Evolutionary conservation across 768 basidiomycete genomes (phyloP).

Genomic region (Paxillus rubicundulus): DNA sequence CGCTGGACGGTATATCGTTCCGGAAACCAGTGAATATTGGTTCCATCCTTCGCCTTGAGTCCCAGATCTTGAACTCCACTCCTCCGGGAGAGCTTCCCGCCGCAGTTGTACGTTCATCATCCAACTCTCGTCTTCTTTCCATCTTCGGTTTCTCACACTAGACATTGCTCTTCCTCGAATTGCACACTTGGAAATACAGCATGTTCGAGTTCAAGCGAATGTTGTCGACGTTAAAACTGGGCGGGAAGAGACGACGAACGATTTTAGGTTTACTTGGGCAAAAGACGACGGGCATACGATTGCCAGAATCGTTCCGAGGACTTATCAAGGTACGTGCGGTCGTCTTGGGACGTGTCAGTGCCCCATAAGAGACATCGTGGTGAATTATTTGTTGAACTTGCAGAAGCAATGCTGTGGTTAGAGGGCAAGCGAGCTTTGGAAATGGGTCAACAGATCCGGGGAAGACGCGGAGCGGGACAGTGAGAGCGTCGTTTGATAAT

Average conservation of each 20-base stretch:
- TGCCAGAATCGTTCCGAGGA: constrained; percentile 58
- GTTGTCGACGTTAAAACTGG: constrained; percentile 70
- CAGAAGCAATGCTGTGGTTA: constrained; percentile 84
- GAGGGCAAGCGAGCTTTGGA: constrained; percentile 74
- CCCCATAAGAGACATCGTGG: neutral
- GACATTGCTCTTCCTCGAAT: neutral
- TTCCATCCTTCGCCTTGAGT: constrained; percentile 71
- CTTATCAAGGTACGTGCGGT: constrained; percentile 54
- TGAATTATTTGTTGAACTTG: constrained; percentile 11
- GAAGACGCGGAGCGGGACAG: constrained; percentile 20
- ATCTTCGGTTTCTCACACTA: too few species aligned
- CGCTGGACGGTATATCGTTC: constrained; percentile 79
- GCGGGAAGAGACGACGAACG: constrained; percentile 63
- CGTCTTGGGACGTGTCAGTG: neutral
- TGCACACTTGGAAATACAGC: constrained; percentile 38
- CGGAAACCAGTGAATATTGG: constrained; percentile 80
- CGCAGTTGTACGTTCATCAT: constrained; percentile 53
- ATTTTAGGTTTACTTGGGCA: constrained; percentile 75
- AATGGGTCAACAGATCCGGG: constrained; percentile 63
- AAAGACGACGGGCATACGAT: constrained; percentile 40
- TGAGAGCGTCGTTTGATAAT: neutral
- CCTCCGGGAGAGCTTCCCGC: constrained; percentile 33
- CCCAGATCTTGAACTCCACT: constrained; percentile 61
- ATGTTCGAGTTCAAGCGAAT: constrained; percentile 68
- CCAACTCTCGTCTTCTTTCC: neutral